These are phyloP conservation scores for Dendrobium officinale DNA, from an alignment of 106 monocot genomes.

Conservation along the genomic window DNA sequence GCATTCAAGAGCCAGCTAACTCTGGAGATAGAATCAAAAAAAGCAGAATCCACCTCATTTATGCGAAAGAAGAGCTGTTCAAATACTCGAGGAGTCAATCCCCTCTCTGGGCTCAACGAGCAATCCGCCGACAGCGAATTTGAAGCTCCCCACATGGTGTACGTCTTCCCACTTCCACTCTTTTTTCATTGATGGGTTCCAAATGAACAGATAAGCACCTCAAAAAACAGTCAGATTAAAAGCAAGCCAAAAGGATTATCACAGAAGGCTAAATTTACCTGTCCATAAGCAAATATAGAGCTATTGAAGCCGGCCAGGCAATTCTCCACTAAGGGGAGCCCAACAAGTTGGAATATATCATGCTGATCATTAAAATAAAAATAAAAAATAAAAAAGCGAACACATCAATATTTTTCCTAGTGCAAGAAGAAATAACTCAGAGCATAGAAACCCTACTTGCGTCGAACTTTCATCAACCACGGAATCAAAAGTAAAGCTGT, in stretches of 20 bases:
- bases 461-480: constrained; percentile 52
- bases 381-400: too few relatives aligned
- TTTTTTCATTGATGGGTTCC: constrained; percentile 9
- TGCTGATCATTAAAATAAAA: constrained; percentile 30
- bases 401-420: neutral
- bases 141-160: constrained; percentile 88
- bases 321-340: constrained; percentile 78
- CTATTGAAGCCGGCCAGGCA: constrained; percentile 92
- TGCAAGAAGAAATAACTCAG: neutral
- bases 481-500: constrained; percentile 76
- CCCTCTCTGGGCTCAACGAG: constrained; percentile 35
- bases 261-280: constrained; percentile 32
- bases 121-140: constrained; percentile 38
- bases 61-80: constrained; percentile 73
- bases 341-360: constrained; percentile 66
- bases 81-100: constrained; percentile 81
- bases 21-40: neutral
- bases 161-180: constrained; percentile 93
- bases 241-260: neutral
- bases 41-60: constrained; percentile 40
- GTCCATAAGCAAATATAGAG: constrained; percentile 91
- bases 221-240: neutral
- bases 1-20: neutral
- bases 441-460: constrained; percentile 33
- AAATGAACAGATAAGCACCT: neutral